A percentile compares a stretch with the other conserved stretches of the same genome.
Evolutionary conservation across 2,329 filamentous ascomycete species (phyloP).

Genomic region (Diaporthe longicolla): DNA sequence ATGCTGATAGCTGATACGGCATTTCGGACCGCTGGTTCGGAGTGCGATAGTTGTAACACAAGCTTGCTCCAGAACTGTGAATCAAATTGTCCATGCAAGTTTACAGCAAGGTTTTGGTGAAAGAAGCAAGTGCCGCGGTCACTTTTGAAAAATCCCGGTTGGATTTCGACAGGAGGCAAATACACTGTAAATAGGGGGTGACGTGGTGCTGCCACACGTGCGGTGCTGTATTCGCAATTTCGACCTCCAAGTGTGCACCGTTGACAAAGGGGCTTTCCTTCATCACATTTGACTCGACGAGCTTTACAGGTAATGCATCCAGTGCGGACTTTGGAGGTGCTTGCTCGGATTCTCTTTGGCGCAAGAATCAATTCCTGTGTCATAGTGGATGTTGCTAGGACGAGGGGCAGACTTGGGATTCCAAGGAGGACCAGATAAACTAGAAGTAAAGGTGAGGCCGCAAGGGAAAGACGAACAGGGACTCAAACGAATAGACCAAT

Average conservation of each 20-base stretch:
- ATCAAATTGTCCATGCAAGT: constrained; percentile 4
- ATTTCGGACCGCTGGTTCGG: background rate
- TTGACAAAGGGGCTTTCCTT: constrained; percentile 20
- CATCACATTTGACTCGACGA: constrained; percentile 32
- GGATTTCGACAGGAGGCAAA: background rate
- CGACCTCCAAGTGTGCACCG: background rate
- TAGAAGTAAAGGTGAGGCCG: too few species aligned
- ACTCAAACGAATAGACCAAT: too few species aligned
- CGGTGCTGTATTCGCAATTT: background rate
- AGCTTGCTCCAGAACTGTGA: constrained; percentile 8
- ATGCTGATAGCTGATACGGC: constrained; percentile 4
- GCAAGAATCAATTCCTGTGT: background rate
- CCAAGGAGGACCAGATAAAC: background rate
- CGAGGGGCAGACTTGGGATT: background rate
- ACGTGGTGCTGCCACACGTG: background rate
- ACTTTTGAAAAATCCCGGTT: background rate
- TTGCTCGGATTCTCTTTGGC: constrained; percentile 22
- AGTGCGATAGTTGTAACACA: constrained; percentile 6
- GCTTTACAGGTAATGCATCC: constrained; percentile 19
- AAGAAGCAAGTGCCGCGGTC: background rate
- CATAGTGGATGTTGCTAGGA: background rate
- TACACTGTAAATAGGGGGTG: background rate
- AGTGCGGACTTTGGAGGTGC: constrained; percentile 20
- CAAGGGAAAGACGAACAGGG: background rate
- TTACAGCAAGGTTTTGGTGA: background rate